phyloP scores from a whole-genome alignment of 2,329 filamentous ascomycete species.

The Beauveria rudraprayagi region DNA sequence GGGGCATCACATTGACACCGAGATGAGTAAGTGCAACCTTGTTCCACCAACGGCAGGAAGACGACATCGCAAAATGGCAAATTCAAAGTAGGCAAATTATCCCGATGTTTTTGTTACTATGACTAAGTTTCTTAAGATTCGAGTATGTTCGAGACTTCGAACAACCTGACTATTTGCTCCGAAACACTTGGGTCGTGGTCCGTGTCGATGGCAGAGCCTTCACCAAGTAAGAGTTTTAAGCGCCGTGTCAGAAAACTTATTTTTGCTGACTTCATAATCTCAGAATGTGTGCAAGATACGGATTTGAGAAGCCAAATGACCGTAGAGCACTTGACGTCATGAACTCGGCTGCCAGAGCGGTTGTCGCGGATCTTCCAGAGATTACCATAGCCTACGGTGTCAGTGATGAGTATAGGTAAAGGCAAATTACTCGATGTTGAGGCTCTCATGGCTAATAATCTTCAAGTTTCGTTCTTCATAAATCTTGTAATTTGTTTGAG shows the following conservation, averaged over 20 bases:
- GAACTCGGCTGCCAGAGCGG: conserved; percentile 83
- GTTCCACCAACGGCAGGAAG: background rate
- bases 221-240: conserved; percentile 59
- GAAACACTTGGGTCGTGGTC: conserved; percentile 92
- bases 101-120: too few species aligned
- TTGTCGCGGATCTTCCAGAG: conserved; percentile 77
- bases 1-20: conserved; percentile 6
- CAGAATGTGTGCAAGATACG: conserved; percentile 75
- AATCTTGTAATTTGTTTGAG: conserved; percentile 74
- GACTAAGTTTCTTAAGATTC: conserved; percentile 48
- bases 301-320: conserved; percentile 90
- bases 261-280: background rate
- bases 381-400: conserved; percentile 84
- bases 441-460: background rate
- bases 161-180: conserved; percentile 68
- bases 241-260: background rate
- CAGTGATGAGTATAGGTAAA: conserved; percentile 82
- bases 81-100: conserved; percentile 40
- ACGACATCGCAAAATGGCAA: conserved; percentile 33
- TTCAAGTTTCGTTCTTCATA: conserved; percentile 77
- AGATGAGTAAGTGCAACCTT: background rate
- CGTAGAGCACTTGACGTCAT: conserved; percentile 79
- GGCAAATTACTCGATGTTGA: too few species aligned
- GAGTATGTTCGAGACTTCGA: conserved; percentile 93
- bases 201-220: conserved; percentile 92